Percentiles rank a stretch among this genome's conserved stretches.
phyloP scores from a whole-genome alignment of 345 rosid species.

The Lepidium africanum region DNA sequence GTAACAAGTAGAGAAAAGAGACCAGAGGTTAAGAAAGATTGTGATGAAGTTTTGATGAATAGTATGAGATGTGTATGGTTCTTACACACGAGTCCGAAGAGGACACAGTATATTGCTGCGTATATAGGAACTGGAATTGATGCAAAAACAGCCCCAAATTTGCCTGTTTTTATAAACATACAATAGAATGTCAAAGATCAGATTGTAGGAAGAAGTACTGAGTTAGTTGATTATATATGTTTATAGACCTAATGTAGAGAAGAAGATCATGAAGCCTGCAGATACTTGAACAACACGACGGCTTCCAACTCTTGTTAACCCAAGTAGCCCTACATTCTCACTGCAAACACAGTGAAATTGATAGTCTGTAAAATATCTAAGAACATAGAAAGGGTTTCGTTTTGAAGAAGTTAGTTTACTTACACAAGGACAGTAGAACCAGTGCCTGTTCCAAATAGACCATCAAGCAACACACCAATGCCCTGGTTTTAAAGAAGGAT shows the following conservation, averaged over 20 bases:
- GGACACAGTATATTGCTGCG: conserved; percentile 79
- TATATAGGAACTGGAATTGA: conserved; percentile 91
- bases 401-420: conserved; percentile 17
- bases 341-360: conserved; percentile 33
- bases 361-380: background rate
- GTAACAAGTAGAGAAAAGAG: background rate
- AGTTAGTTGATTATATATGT: background rate
- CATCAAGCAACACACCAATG: conserved; percentile 60
- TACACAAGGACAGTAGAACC: conserved; percentile 95
- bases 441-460: conserved; percentile 88
- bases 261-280: conserved; percentile 96
- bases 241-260: conserved; percentile 65
- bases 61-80: background rate
- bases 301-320: conserved; percentile 92
- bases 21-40: background rate
- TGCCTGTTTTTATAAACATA: conserved; percentile 41
- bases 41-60: background rate
- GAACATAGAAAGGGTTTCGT: background rate
- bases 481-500: conserved; percentile 40
- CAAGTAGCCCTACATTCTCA: conserved; percentile 94
- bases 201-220: background rate
- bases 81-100: conserved; percentile 86
- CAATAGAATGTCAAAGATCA: background rate
- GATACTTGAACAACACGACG: conserved; percentile 95
- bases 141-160: conserved; percentile 95